Evolutionary conservation across 176 grass and related monocot genomes (phyloP).

Genomic region (Panicum miliaceum): DNA sequence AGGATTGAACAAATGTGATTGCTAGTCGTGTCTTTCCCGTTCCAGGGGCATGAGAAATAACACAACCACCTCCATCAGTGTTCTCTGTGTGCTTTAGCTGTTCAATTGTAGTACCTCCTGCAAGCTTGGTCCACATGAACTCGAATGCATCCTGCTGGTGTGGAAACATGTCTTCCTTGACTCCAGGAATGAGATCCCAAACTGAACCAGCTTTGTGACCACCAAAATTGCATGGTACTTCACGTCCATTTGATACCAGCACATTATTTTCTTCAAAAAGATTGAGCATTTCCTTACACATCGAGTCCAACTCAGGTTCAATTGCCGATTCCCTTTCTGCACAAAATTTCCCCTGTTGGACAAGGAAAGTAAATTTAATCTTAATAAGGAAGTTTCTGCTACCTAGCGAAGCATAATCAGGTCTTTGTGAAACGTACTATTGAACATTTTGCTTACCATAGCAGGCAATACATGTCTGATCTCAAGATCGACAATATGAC

Average conservation of each 20-base stretch:
- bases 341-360: slow-evolving; percentile 35
- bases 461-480: slow-evolving; percentile 69
- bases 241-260: slow-evolving; percentile 35
- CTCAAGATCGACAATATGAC: slow-evolving; percentile 59
- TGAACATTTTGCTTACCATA: slow-evolving; percentile 57
- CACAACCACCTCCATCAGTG: slow-evolving; percentile 68
- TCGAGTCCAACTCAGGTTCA: slow-evolving; percentile 26
- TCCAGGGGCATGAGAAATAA: slow-evolving; percentile 95
- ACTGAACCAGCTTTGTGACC: slow-evolving; percentile 50
- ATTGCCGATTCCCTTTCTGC: slow-evolving; percentile 6
- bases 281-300: slow-evolving; percentile 47
- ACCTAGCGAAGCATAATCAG: slow-evolving; percentile 14
- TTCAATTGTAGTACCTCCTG: slow-evolving; percentile 57
- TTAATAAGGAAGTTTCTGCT: background rate
- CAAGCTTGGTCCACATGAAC: slow-evolving; percentile 83
- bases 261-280: slow-evolving; percentile 34
- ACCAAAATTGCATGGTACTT: slow-evolving; percentile 19
- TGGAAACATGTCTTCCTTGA: slow-evolving; percentile 58
- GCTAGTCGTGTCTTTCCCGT: slow-evolving; percentile 84
- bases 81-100: slow-evolving; percentile 29
- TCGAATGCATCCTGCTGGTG: slow-evolving; percentile 87
- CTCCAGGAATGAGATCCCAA: slow-evolving; percentile 77
- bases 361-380: slow-evolving; percentile 16
- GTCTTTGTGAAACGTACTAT: slow-evolving; percentile 4
- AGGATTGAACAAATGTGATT: slow-evolving; percentile 79